Evolutionary conservation across 2,329 filamentous ascomycete species (phyloP), one percentile per base, ranked within the genome.

Genomic region (Arthrobotrys megalospora): DNA sequence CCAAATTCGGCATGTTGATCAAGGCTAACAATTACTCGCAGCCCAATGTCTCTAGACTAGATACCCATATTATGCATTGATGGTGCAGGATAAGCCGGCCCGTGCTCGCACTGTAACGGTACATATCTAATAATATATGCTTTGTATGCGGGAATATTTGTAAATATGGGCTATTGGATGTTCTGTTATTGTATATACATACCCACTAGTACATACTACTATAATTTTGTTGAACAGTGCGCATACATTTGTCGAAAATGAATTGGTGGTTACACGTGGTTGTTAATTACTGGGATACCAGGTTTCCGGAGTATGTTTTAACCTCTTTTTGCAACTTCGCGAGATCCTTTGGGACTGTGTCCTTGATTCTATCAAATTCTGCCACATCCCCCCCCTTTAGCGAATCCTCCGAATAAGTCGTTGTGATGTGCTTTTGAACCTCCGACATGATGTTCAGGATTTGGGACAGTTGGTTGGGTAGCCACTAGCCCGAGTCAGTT

Each of bases 391-490:
- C 58, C 11, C 52, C 67, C 32, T 68, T 68, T 8, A 78, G 53
- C 4, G 60, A 55, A 19, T 63, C 62, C 6, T 38, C 53, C 6
- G 60, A 47, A 32, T 64, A 63, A 1, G 41, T 67, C 12, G 86
- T 87, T 41, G 90, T 86, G 58, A 88, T 85, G 70, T 83, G 84
- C 34, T 85, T 85, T 80, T 88, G 88, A 1, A 92, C 86, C 41
- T 87, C 85, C 21, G 86, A 85, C 91, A 94, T 94, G 82, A 93
- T 88, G 11, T 87, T 86, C 84, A 95, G 87, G 11, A 94, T 91
- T 0, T 92, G 92, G 80, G 89, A 87, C 58, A 95, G 87, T 86
- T 95, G 92, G 84, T 94, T 95, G 1, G 92, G 92, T 79, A 95
- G 85, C 92, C 92, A 95, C 85, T 86, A 55, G 8, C 19, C 66